Evolutionary conservation across 352 stramenopile genomes (phyloP), one percentile per base, ranked within the genome.

Genomic region (Phytophthora boehmeriae): DNA sequence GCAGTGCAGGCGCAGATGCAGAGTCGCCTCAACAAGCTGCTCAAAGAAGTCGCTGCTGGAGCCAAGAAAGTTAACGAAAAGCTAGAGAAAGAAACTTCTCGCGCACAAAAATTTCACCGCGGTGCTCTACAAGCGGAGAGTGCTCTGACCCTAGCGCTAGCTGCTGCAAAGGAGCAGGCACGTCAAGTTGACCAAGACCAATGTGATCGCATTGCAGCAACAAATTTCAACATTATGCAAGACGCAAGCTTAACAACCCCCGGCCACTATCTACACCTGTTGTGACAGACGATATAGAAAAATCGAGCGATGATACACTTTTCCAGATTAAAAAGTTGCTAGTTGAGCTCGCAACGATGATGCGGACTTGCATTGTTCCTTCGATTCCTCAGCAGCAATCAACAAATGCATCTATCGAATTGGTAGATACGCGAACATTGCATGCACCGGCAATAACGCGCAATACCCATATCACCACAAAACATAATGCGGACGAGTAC

Each of bases 291-390:
- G 56, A 51, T 59, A 47, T 38, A 42, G 47, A 60, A 8, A 68
- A 72, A 39, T 36, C 65, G 42, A 58, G 60, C 11, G 68, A 85
- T 16, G 67, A 83, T 20, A 78, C 71, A 16, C 61, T 89, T 17
- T 80, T 78, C n/a, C 64, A 86, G 36, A 86, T 89, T 38, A 89
- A 86, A 30, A 72, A 89, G 13, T 35, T 87, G 32, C 36, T 89
- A 6, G 60, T 76, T 10, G 59, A 47, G 0, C 63, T 86, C 19
- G 77, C 54, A 10, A 74, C 66, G 5, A 61, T 80, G 23, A 45
- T 74, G 22, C 54, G 56, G 14, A 62, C 45, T 13, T 45, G 60
- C n/a, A 46, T 42, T 6, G 50, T 57, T 10, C 34, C 54, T 8
- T 71, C 48, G 1, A 52, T 50, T 8, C 17, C 20, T 25, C 9